Conservation (phyloP, 208 protist species). For the Trypanosoma congolense region DNA sequence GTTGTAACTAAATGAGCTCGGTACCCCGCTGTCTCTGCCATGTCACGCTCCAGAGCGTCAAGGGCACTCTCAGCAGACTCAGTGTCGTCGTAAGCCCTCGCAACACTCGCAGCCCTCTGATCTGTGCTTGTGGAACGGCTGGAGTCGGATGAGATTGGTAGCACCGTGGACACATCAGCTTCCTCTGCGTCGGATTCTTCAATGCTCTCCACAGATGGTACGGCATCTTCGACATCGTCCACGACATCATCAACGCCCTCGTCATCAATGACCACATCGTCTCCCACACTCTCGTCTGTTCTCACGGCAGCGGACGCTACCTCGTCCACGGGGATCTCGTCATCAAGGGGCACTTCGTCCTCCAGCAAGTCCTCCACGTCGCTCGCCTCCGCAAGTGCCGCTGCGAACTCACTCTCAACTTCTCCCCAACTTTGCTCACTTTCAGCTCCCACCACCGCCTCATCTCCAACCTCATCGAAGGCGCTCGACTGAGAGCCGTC, state of each 20-base stretch:
- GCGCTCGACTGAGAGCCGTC: conserved; percentile 1
- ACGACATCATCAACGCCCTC: conserved; percentile 13
- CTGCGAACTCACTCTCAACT: conserved; percentile 28
- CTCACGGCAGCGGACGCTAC: neutral
- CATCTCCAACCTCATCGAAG: conserved; percentile 4
- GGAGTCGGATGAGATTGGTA: conserved; percentile 5
- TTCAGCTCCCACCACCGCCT: conserved; percentile 9
- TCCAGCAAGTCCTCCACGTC: conserved; percentile 18
- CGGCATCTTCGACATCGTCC: conserved; percentile 3
- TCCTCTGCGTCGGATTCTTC: conserved; percentile 3
- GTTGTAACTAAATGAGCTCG: conserved; percentile 27
- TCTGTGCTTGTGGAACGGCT: neutral
- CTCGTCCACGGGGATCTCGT: conserved; percentile 1
- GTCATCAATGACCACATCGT: neutral
- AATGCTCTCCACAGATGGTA: neutral
- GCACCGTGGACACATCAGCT: conserved; percentile 22
- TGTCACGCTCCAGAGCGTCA: conserved; percentile 36
- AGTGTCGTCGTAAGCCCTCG: conserved; percentile 22
- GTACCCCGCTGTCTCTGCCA: conserved; percentile 26
- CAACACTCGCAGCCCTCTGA: neutral
- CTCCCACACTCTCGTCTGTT: neutral
- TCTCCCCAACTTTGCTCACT: conserved; percentile 20
- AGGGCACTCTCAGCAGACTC: conserved; percentile 21
- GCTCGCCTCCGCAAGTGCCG: conserved; percentile 22
- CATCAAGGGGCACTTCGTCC: conserved; percentile 13